Evolutionary conservation across 2,329 filamentous ascomycete species (phyloP), one percentile per base, ranked within the genome.

Genomic region (Sordariomycetes sp.): DNA sequence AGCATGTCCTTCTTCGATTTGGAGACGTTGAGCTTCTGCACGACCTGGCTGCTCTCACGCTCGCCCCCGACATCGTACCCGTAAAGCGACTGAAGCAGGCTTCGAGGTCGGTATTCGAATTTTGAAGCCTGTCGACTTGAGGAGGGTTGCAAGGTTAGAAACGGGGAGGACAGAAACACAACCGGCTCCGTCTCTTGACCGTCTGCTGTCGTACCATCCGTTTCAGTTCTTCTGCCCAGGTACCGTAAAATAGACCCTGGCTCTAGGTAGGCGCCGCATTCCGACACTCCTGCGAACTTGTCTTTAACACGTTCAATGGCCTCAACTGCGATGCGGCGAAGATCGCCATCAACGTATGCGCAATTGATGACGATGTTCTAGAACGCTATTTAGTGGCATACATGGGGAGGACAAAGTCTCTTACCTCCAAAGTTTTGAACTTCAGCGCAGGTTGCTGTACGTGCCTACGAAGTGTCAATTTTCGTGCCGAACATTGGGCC

Each of bases 331-430:
- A 37, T 19, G 6, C 24, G 11, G 6, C 16, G 16, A 10, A 33
- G 30, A 3, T 33, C 35, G 2, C 30, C 19, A 19, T 30, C n/a
- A 11, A 37, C 12, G 30, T 21, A 30, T 7, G 30, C 30, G 19
- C 30, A 37, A n/a, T 34, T 37, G 14, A 34, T 18, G 18, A 37
- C 35, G 11, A 37, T 25, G 20, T 23, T 21, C 34, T 36, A 15
- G 25, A 24, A 26, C 30, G 25, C n/a, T 7, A 7, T 14, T 27
- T 15, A 27, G 25, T 24, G n/a, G n/a, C 21, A 24, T 24, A n/a
- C 21, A n/a, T n/a, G 8, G 21, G 21, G 8, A 24, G 8, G 21
- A 24, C 8, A n/a, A 8, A 8, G 21, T 8, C 8, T n/a, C 21
- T 8, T 18, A 18, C 16, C 30, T 32, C 30, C 30, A 32, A n/a